These are phyloP conservation scores for Cymodocea nodosa DNA, from an alignment of 116 monocot genomes.

Conservation along the genomic window DNA sequence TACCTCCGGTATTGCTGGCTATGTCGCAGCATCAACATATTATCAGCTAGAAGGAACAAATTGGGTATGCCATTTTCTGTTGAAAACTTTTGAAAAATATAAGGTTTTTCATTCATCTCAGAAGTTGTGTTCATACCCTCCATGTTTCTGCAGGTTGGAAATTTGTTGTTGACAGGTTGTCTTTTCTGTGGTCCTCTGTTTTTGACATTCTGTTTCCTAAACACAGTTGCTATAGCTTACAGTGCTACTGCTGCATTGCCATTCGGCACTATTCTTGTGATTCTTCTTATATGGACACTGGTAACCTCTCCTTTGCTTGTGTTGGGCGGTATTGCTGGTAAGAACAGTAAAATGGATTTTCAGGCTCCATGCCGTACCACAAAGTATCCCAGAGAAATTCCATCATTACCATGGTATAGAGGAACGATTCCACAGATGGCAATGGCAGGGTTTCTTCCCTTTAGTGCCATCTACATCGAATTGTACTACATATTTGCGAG, in stretches of 20 bases:
- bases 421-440: conserved; percentile 47
- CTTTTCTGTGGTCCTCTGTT: conserved; percentile 68
- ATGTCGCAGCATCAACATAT: conserved; percentile 53
- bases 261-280: conserved; percentile 50
- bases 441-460: conserved; percentile 63
- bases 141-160: conserved; percentile 39
- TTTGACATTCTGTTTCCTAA: conserved; percentile 66
- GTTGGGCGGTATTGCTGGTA: conserved; percentile 47
- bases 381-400: conserved; percentile 57
- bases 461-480: conserved; percentile 61
- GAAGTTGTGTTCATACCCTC: not conserved
- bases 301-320: conserved; percentile 49
- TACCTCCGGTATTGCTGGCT: conserved; percentile 72
- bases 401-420: conserved; percentile 46
- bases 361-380: conserved; percentile 57
- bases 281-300: conserved; percentile 54
- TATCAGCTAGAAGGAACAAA: conserved; percentile 68
- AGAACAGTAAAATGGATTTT: conserved; percentile 34
- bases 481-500: conserved; percentile 69
- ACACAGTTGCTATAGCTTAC: conserved; percentile 54
- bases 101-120: not conserved
- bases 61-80: conserved; percentile 37
- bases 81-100: not conserved
- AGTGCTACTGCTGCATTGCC: conserved; percentile 65
- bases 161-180: conserved; percentile 53